Conservation (phyloP, 2,329 filamentous ascomycete genomes). For the Davidsoniella australis region DNA sequence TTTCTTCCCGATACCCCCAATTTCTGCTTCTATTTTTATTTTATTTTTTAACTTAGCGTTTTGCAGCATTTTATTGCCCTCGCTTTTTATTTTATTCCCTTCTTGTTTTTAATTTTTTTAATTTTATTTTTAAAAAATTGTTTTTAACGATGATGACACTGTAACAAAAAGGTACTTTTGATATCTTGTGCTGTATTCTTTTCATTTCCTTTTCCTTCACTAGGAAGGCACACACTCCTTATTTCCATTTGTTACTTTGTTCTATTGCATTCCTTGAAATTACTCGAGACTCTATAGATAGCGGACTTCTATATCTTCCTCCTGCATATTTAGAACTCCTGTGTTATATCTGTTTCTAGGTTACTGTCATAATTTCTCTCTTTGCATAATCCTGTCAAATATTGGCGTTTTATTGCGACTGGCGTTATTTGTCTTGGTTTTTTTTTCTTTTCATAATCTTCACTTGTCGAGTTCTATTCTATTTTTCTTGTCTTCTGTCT, state of each 20-base stretch:
- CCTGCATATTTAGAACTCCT: too few species aligned
- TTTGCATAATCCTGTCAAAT: constrained; percentile 6
- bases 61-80: constrained; percentile 3
- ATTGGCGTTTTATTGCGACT: not conserved
- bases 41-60: constrained; percentile 3
- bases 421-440: not conserved
- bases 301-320: too few species aligned
- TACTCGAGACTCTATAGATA: too few species aligned
- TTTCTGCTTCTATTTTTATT: not conserved
- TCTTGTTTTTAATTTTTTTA: not conserved
- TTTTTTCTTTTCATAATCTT: not conserved
- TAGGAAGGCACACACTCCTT: not conserved
- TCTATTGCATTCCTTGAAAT: constrained; percentile 2
- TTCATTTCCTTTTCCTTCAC: not conserved
- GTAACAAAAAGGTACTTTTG: not conserved
- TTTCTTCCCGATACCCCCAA: not conserved
- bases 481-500: not conserved
- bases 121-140: constrained; percentile 1
- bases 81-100: not conserved
- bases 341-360: too few species aligned
- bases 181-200: not conserved
- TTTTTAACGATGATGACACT: not conserved
- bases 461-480: not conserved
- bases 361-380: constrained; percentile 15
- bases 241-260: not conserved